These are phyloP conservation scores for Rhizopogon vulgaris DNA, from an alignment of 768 basidiomycete genomes.

Conservation along the genomic window DNA sequence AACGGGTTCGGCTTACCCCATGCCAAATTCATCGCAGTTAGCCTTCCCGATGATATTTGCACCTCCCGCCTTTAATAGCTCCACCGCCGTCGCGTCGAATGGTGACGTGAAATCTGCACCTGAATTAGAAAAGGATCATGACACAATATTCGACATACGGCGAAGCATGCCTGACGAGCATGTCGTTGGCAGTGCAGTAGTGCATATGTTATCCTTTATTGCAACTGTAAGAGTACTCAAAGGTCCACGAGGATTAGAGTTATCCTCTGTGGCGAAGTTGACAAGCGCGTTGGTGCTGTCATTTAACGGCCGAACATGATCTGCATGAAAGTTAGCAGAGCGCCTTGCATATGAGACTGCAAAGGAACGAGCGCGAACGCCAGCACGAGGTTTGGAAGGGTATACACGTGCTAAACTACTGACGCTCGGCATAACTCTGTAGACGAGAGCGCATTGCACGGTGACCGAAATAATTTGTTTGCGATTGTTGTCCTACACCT, in stretches of 20 bases:
- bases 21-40: conserved; percentile 97
- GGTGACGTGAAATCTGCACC: conserved; percentile 65
- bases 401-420: not conserved
- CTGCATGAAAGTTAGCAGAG: not conserved
- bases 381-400: not conserved
- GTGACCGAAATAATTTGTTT: conserved; percentile 14
- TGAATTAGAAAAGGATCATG: not conserved
- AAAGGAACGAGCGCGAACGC: not conserved
- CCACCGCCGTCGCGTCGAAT: conserved; percentile 83
- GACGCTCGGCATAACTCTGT: not conserved
- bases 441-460: not conserved
- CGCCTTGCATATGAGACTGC: not conserved
- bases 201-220: conserved; percentile 87
- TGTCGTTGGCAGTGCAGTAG: conserved; percentile 55
- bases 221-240: conserved; percentile 50
- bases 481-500: conserved; percentile 2
- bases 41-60: conserved; percentile 81
- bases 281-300: not conserved
- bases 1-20: conserved; percentile 61
- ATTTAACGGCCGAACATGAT: not conserved
- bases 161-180: conserved; percentile 75
- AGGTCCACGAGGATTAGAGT: conserved; percentile 12
- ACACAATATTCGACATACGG: conserved; percentile 32
- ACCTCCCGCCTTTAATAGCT: conserved; percentile 49
- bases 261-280: not conserved